Evolutionary conservation across 257 asterid species (phyloP).

Genomic region (Nicotiana obtusifolia): DNA sequence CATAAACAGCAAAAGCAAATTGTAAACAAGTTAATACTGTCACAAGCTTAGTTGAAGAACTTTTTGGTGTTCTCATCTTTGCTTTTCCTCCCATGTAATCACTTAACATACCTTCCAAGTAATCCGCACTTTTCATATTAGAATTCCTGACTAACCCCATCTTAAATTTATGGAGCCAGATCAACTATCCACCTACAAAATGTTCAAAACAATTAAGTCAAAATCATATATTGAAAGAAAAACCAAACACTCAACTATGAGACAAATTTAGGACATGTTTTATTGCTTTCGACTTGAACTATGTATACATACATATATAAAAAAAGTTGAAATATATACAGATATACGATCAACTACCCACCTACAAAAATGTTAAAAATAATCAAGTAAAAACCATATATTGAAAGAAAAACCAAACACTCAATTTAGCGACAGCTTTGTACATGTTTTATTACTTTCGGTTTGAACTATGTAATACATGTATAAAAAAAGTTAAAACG

Average conservation of each 20-base stretch:
- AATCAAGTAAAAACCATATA: neutral
- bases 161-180: neutral
- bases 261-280: too few relatives aligned
- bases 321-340: too few relatives aligned
- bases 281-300: too few relatives aligned
- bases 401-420: neutral
- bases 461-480: too few relatives aligned
- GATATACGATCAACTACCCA: neutral
- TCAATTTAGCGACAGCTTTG: too few relatives aligned
- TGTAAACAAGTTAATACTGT: conserved; percentile 67
- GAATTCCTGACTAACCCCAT: conserved; percentile 42
- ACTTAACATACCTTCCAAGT: conserved; percentile 64
- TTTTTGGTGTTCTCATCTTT: conserved; percentile 32
- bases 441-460: too few relatives aligned
- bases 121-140: conserved; percentile 49
- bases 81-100: conserved; percentile 57
- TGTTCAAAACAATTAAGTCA: neutral
- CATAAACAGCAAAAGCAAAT: conserved; percentile 81
- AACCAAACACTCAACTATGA: neutral
- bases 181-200: neutral
- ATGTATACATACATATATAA: too few relatives aligned
- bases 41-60: conserved; percentile 44
- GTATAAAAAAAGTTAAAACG: too few relatives aligned
- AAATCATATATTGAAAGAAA: neutral
- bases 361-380: neutral